These are phyloP conservation scores for Termitomyces sp. DNA, from an alignment of 768 basidiomycete species.

Conservation along the genomic window DNA sequence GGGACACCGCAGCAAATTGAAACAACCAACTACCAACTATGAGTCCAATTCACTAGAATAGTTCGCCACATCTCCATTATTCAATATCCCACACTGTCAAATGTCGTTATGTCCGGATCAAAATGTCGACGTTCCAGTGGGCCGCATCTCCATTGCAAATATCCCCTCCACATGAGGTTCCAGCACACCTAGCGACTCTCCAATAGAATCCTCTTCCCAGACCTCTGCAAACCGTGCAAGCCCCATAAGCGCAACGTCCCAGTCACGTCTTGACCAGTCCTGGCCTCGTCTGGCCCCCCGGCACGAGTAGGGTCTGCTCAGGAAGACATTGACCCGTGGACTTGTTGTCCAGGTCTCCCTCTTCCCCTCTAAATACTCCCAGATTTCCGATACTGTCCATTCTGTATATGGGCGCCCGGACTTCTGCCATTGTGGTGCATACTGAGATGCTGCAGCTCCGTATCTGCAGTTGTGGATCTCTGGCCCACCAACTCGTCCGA, in stretches of 20 bases:
- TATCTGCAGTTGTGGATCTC: conserved; percentile 28
- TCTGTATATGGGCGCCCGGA: conserved; percentile 32
- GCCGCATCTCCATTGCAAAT: conserved; percentile 40
- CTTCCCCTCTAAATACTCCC: conserved; percentile 50
- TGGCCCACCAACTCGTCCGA: conserved; percentile 44
- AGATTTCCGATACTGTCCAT: conserved; percentile 52
- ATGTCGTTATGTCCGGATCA: not conserved
- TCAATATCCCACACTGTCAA: not conserved
- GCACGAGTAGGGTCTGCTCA: conserved; percentile 39
- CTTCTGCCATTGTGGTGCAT: conserved; percentile 50
- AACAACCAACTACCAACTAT: no score
- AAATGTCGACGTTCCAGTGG: conserved; percentile 23
- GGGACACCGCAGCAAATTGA: conserved; percentile 1
- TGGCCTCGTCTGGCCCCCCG: conserved; percentile 60
- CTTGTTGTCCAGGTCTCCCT: conserved; percentile 25
- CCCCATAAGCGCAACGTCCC: conserved; percentile 47
- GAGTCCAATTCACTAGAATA: no score
- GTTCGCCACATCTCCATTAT: not conserved
- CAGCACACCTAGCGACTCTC: conserved; percentile 43
- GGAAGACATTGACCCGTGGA: conserved; percentile 48
- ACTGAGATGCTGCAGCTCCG: conserved; percentile 37
- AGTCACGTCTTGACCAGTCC: conserved; percentile 69
- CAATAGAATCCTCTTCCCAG: conserved; percentile 52
- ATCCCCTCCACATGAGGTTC: conserved; percentile 41
- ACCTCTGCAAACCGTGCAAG: conserved; percentile 41